Conservation (phyloP, 179 eudicot genomes). For the Amaranthus tricolor region DNA sequence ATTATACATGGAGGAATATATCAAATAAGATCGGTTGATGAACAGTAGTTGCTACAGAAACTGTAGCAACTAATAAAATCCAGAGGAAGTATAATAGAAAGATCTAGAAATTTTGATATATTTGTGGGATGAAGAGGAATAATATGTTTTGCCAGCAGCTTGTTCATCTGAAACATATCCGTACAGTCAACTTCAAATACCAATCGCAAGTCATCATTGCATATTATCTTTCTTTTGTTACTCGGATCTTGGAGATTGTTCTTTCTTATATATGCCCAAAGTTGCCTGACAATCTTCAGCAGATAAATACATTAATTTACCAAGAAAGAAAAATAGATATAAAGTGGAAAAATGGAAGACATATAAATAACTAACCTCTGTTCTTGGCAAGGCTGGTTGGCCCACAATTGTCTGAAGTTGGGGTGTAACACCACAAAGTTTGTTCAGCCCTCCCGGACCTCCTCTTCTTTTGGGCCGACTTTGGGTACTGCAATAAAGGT, state of each 20-base stretch:
- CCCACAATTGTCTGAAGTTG: constrained; percentile 83
- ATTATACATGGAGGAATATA: too few relatives aligned
- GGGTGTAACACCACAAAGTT: constrained; percentile 86
- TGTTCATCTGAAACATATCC: constrained; percentile 97
- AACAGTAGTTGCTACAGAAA: too few relatives aligned
- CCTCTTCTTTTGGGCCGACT: constrained; percentile 73
- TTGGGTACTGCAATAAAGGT: too few relatives aligned
- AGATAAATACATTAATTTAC: constrained; percentile 5
- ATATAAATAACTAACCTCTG: constrained; percentile 51
- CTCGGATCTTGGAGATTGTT: constrained; percentile 93
- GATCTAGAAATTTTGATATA: constrained; percentile 16
- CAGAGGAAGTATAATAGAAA: neutral
- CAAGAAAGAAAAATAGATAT: neutral
- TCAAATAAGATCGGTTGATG: too few relatives aligned
- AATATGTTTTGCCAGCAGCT: constrained; percentile 82
- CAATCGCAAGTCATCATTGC: constrained; percentile 83
- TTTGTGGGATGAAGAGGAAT: constrained; percentile 70
- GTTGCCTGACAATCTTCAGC: constrained; percentile 86
- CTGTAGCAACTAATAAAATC: too few relatives aligned
- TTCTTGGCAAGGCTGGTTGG: constrained; percentile 76
- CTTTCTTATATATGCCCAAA: constrained; percentile 93
- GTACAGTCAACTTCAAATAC: constrained; percentile 87
- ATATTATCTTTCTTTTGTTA: constrained; percentile 90
- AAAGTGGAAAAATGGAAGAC: neutral
- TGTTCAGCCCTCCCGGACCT: constrained; percentile 90